Evolutionary conservation across 371 early-diverging fungal genomes (phyloP), one percentile per base, ranked within the genome.

Genomic region (Zopfochytrium polystomum): DNA sequence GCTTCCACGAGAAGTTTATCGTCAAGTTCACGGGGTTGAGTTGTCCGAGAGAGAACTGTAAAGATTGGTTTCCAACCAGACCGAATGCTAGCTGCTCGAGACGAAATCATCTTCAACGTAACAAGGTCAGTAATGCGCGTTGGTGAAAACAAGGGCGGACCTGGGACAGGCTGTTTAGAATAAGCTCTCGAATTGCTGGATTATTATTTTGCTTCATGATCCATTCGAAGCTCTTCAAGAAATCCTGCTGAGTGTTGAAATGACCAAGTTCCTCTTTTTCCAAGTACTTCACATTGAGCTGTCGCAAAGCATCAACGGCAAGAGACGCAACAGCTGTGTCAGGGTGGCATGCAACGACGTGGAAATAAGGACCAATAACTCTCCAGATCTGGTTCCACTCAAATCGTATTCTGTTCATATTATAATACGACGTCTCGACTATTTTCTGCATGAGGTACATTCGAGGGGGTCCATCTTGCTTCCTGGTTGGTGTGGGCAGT

Each of bases 401-500:
- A 68, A 82, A 87, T 49, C 87, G 80, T 60, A 88, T 87, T 54
- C 88, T 74, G 45, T 73, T 75, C 82, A 85, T 79, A 52, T 81
- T 85, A 67, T 83, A 79, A 65, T 77, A 76, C 48, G 86, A 82
- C 32, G 95, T 90, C 65, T 96, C 96, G 1, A 96, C 96, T 32
- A 96, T 81, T 62, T 93, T 93, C 63, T 89, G 90, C 60, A 95
- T 69, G 60, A 78, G 66, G 55, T 77, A 95, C 87, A 93, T 87
- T 22, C 93, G 72, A 31, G 94, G 77, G 20, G 70, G 60, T 2
- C 67, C 65, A 34, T 66, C 61, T 7, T 22, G 26, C 33, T 55
- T 54, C 11, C 18, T 13, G 33, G 65, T 60, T 1, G 35, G 3
- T 9, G 43, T 49, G 32, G 66, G 33, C 15, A 53, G 46, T 34